Conservation (phyloP, 177 flowering plant species). For the Telopea speciosissima region DNA sequence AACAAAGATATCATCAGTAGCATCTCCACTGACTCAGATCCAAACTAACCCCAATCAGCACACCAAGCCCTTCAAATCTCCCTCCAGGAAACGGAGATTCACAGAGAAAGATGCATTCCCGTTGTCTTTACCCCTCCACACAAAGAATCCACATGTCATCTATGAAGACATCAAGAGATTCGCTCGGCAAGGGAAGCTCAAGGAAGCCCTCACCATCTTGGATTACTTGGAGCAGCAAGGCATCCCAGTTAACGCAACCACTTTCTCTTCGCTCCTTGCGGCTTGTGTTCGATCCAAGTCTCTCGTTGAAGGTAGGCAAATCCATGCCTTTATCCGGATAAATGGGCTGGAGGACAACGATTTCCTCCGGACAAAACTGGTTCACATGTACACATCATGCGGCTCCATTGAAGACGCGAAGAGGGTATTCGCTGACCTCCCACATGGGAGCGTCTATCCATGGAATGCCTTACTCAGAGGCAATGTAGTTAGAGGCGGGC, state of each 20-base stretch:
- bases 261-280: conserved; percentile 58
- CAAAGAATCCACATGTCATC: conserved; percentile 50
- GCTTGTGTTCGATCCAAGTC: conserved; percentile 56
- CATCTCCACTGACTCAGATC: background rate
- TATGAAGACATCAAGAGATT: conserved; percentile 52
- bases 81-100: conserved; percentile 18
- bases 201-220: conserved; percentile 55
- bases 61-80: background rate
- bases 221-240: conserved; percentile 63
- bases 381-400: conserved; percentile 65
- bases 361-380: conserved; percentile 59
- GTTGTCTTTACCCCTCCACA: conserved; percentile 47
- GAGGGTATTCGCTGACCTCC: conserved; percentile 39
- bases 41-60: background rate
- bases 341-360: conserved; percentile 62
- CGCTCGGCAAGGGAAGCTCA: conserved; percentile 49
- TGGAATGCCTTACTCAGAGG: conserved; percentile 91
- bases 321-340: conserved; percentile 51
- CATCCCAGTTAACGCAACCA: conserved; percentile 64
- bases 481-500: conserved; percentile 35
- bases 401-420: conserved; percentile 65
- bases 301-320: conserved; percentile 29
- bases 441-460: conserved; percentile 42
- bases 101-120: conserved; percentile 39
- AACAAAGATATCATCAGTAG: background rate